Percentiles rank a stretch among this genome's conserved stretches.
Evolutionary conservation across 306 rosid species (phyloP).

Genomic region (Amphicarpaea edgeworthii): DNA sequence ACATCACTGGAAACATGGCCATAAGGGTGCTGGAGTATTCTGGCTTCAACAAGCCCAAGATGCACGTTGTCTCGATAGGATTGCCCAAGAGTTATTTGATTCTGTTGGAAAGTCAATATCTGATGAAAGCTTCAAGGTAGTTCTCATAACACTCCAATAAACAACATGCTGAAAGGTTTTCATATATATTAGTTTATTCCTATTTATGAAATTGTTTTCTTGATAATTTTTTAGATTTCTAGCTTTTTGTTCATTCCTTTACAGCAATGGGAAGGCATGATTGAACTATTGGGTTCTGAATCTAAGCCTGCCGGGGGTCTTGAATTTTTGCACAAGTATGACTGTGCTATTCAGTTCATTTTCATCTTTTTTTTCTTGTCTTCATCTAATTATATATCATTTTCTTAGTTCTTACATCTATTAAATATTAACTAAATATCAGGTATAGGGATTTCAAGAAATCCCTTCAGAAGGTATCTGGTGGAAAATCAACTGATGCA

Average conservation of each 20-base stretch:
- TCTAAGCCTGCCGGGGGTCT: constrained; percentile 91
- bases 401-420: constrained; percentile 26
- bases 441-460: constrained; percentile 95
- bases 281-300: constrained; percentile 92
- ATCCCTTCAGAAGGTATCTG: constrained; percentile 72
- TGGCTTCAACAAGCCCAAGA: constrained; percentile 97
- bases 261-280: constrained; percentile 98
- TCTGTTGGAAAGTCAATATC: constrained; percentile 94
- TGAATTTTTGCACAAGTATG: constrained; percentile 91
- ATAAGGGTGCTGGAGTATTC: constrained; percentile 83
- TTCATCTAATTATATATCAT: constrained; percentile 34
- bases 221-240: constrained; percentile 36
- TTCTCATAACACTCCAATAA: constrained; percentile 24
- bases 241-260: constrained; percentile 15
- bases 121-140: constrained; percentile 91
- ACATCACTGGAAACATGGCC: constrained; percentile 94
- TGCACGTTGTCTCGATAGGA: constrained; percentile 77
- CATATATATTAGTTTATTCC: background rate
- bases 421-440: constrained; percentile 39
- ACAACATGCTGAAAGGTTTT: constrained; percentile 6
- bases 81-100: constrained; percentile 89
- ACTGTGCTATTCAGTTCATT: constrained; percentile 14
- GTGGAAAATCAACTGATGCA: constrained; percentile 69
- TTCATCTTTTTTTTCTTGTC: constrained; percentile 34
- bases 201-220: constrained; percentile 17